phyloP scores from a whole-genome alignment of 352 stramenopile species.

The Aphanomyces astaci region DNA sequence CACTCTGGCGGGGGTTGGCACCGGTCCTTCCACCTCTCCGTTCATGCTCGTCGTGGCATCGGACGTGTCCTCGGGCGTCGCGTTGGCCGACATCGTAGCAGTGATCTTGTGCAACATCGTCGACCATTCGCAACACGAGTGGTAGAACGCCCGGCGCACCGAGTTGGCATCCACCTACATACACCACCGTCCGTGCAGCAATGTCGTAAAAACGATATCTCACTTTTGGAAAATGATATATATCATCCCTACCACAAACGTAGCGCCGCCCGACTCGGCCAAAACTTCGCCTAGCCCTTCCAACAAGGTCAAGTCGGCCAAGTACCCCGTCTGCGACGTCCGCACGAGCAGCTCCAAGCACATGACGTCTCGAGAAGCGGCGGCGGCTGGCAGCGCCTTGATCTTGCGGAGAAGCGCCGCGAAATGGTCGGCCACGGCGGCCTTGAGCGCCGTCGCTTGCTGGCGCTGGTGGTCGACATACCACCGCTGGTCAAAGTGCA shows the following conservation, averaged over 20 bases:
- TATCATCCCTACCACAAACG: background rate
- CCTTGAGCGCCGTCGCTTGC: background rate
- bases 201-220: background rate
- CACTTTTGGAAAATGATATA: background rate
- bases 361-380: slow-evolving; percentile 2
- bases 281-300: background rate
- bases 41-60: too few relatives aligned
- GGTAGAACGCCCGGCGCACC: slow-evolving; percentile 11
- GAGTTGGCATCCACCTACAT: slow-evolving; percentile 10
- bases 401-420: background rate
- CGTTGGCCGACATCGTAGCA: background rate
- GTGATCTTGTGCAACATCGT: slow-evolving; percentile 1
- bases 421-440: background rate
- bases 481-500: slow-evolving; percentile 14
- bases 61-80: background rate
- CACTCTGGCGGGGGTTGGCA: background rate
- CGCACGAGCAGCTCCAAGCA: slow-evolving; percentile 12
- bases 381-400: background rate
- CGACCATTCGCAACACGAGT: slow-evolving; percentile 1
- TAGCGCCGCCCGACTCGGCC: background rate
- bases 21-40: too few relatives aligned
- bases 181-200: background rate
- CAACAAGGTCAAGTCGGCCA: background rate
- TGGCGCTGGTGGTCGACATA: background rate
- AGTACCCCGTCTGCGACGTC: background rate